These are phyloP conservation scores for Selenicereus undatus DNA, from an alignment of 148 eudicot genomes.

Conservation along the genomic window DNA sequence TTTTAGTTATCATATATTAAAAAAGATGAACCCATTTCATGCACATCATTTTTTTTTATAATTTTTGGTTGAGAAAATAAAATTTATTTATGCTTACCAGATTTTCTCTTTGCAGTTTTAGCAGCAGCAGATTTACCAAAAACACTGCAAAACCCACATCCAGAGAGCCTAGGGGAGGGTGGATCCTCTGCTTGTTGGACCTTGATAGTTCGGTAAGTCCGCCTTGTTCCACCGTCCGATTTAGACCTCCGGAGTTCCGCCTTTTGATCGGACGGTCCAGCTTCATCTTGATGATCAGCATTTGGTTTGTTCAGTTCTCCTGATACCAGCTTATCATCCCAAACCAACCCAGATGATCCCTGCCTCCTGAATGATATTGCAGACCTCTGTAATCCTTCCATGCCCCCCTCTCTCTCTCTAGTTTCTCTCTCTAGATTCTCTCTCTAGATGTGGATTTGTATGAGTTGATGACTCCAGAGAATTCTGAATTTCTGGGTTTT, in stretches of 20 bases:
- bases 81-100: slow-evolving; percentile 21
- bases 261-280: slow-evolving; percentile 10
- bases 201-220: slow-evolving; percentile 29
- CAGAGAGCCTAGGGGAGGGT: slow-evolving; percentile 69
- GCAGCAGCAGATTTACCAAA: slow-evolving; percentile 38
- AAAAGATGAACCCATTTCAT: neutral
- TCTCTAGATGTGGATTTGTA: neutral
- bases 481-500: slow-evolving; percentile 11
- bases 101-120: slow-evolving; percentile 14
- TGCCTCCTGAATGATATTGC: slow-evolving; percentile 58
- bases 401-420: slow-evolving; percentile 10
- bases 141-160: slow-evolving; percentile 52
- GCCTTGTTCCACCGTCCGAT: slow-evolving; percentile 32
- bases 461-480: slow-evolving; percentile 1
- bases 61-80: neutral
- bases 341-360: slow-evolving; percentile 77
- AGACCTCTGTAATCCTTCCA: slow-evolving; percentile 75
- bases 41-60: neutral
- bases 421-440: neutral
- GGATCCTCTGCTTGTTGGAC: slow-evolving; percentile 56
- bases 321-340: slow-evolving; percentile 64
- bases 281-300: neutral
- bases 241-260: slow-evolving; percentile 18
- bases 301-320: slow-evolving; percentile 37
- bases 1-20: neutral